Evolutionary conservation across 2,329 filamentous ascomycete genomes (phyloP).

Genomic region (Leptosphaerulina australis): DNA sequence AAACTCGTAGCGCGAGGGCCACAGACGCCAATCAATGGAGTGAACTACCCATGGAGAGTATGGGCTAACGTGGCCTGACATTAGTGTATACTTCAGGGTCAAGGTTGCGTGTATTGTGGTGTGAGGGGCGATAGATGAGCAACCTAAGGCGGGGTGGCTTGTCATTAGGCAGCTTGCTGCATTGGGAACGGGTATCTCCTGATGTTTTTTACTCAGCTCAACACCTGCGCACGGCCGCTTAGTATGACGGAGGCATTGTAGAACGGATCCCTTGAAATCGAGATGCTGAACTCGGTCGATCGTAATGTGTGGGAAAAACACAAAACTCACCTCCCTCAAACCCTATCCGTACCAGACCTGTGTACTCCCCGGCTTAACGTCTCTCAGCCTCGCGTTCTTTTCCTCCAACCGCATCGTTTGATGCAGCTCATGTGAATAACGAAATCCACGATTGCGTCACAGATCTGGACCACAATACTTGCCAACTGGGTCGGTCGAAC

Average conservation of each 20-base stretch:
- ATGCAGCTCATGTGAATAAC: slow-evolving; percentile 20
- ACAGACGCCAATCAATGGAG: slow-evolving; percentile 16
- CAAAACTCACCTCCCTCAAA: slow-evolving; percentile 5
- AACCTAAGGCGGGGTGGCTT: slow-evolving; percentile 27
- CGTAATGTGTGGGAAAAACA: slow-evolving; percentile 8
- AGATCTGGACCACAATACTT: slow-evolving; percentile 17
- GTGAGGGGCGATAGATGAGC: slow-evolving; percentile 30
- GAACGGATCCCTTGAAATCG: not conserved
- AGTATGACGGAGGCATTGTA: not conserved
- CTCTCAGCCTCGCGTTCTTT: slow-evolving; percentile 2
- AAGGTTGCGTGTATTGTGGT: slow-evolving; percentile 26
- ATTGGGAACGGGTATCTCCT: slow-evolving; percentile 31
- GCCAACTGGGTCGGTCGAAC: slow-evolving; percentile 32
- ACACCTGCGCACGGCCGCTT: slow-evolving; percentile 2
- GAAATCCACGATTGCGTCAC: slow-evolving; percentile 7
- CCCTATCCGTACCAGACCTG: not conserved
- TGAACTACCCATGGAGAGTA: slow-evolving; percentile 13
- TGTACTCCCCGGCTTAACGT: slow-evolving; percentile 4
- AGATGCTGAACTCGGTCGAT: slow-evolving; percentile 5
- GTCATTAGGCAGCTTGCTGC: slow-evolving; percentile 23
- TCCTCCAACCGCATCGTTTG: slow-evolving; percentile 7
- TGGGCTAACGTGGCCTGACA: slow-evolving; percentile 24
- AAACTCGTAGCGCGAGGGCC: slow-evolving; percentile 24
- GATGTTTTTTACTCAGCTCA: slow-evolving; percentile 24
- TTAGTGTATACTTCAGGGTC: slow-evolving; percentile 23